Conservation (phyloP, 805 yeast genomes). For the Candida andamanensis region DNA sequence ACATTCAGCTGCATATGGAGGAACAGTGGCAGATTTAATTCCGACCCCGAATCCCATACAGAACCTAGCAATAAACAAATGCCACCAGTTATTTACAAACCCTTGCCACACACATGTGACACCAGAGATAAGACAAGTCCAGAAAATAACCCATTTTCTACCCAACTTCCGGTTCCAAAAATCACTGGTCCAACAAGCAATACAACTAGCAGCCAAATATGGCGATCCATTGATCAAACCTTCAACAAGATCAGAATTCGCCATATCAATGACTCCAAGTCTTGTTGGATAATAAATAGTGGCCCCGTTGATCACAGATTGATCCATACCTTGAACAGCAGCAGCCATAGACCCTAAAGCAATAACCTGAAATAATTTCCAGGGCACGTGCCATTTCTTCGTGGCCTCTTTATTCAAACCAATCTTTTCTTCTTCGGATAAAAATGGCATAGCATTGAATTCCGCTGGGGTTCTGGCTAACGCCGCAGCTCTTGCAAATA, state of each 20-base stretch:
- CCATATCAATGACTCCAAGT: conserved; percentile 42
- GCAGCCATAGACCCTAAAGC: conserved; percentile 64
- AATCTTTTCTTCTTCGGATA: conserved; percentile 37
- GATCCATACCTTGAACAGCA: conserved; percentile 74
- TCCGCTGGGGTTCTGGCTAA: conserved; percentile 52
- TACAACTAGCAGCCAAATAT: conserved; percentile 51
- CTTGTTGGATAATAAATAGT: conserved; percentile 53
- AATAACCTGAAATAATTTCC: conserved; percentile 47
- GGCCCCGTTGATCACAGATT: conserved; percentile 67
- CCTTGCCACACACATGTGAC: conserved; percentile 67
- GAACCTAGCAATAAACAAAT: conserved; percentile 55
- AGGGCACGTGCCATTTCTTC: conserved; percentile 41
- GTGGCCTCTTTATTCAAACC: conserved; percentile 46
- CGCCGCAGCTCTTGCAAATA: conserved; percentile 58
- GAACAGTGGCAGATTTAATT: conserved; percentile 62
- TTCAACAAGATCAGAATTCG: conserved; percentile 50
- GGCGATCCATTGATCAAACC: conserved; percentile 66
- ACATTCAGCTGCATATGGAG: conserved; percentile 62
- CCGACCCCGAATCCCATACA: conserved; percentile 64
- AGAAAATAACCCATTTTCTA: conserved; percentile 55
- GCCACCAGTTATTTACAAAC: conserved; percentile 55
- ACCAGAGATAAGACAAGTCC: conserved; percentile 55
- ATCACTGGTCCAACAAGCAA: conserved; percentile 61
- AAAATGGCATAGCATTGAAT: conserved; percentile 52
- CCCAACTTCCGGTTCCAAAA: conserved; percentile 49